phyloP scores from a whole-genome alignment of 2,329 filamentous ascomycete species.

The Neocatenulostroma microsporum region DNA sequence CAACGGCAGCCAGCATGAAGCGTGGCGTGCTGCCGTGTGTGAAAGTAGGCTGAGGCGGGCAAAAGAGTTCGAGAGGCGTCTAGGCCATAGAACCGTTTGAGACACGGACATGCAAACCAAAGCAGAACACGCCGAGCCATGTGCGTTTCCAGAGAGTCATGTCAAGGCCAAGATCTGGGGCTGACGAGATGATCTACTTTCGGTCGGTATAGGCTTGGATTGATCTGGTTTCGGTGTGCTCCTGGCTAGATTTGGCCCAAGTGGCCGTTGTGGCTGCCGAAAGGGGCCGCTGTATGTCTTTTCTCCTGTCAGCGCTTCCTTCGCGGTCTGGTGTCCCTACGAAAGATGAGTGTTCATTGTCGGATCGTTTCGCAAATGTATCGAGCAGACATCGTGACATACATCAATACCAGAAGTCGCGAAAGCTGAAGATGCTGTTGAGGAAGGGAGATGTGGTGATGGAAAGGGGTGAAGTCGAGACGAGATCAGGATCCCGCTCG shows the following conservation, averaged over 20 bases:
- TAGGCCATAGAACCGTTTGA: not conserved
- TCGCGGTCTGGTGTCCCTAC: too few relatives aligned
- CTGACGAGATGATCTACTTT: not conserved
- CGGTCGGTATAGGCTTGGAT: not conserved
- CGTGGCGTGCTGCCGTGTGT: not conserved
- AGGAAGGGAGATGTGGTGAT: not conserved
- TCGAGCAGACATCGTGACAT: too few relatives aligned
- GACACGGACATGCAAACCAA: not conserved
- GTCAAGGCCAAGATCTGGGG: constrained; percentile 1
- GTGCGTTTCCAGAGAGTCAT: not conserved
- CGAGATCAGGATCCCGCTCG: not conserved
- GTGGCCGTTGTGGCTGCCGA: not conserved
- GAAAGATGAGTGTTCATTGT: too few relatives aligned
- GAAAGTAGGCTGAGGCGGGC: not conserved
- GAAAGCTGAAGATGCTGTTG: too few relatives aligned
- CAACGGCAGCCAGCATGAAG: not conserved
- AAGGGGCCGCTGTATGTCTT: constrained; percentile 1
- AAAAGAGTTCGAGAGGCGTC: too few relatives aligned
- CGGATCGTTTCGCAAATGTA: too few relatives aligned
- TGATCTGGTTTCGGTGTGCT: not conserved
- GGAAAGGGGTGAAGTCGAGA: constrained; percentile 1
- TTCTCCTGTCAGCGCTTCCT: not conserved
- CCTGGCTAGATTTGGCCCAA: not conserved
- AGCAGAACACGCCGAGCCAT: not conserved
- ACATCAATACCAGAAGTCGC: too few relatives aligned